Conservation (phyloP, 2,329 filamentous ascomycete genomes). For the Pezicula neosporulosa region DNA sequence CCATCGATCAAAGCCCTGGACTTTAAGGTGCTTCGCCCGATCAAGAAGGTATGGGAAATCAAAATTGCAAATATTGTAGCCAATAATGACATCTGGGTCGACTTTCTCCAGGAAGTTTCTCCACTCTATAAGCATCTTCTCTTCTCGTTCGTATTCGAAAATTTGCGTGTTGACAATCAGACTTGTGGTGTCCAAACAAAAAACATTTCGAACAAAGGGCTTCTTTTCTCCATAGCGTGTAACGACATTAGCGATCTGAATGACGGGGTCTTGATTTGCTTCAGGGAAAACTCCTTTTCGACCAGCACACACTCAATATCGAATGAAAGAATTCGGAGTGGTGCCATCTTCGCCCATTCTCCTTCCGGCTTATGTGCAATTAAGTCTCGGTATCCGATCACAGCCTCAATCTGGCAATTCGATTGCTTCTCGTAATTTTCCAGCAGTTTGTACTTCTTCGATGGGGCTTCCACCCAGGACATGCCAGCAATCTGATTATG, state of each 20-base stretch:
- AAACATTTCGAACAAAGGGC: constrained; percentile 94
- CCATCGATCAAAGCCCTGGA: constrained; percentile 80
- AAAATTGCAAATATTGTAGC: constrained; percentile 98
- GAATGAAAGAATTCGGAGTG: constrained; percentile 87
- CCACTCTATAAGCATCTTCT: constrained; percentile 91
- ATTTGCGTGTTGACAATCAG: constrained; percentile 94
- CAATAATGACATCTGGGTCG: constrained; percentile 95
- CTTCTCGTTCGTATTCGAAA: constrained; percentile 75
- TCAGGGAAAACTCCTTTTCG: constrained; percentile 98
- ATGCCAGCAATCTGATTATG: constrained; percentile 73
- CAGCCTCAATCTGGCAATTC: constrained; percentile 94
- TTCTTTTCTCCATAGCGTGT: constrained; percentile 93
- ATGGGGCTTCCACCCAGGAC: constrained; percentile 91
- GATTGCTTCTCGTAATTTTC: constrained; percentile 68
- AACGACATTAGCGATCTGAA: constrained; percentile 96
- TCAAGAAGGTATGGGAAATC: constrained; percentile 96
- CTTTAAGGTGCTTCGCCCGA: constrained; percentile 80
- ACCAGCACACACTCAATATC: constrained; percentile 97
- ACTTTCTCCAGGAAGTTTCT: constrained; percentile 84
- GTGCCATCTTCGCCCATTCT: constrained; percentile 98
- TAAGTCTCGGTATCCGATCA: constrained; percentile 76
- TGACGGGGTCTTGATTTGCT: constrained; percentile 86
- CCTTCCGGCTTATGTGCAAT: constrained; percentile 85
- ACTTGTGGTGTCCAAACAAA: constrained; percentile 89
- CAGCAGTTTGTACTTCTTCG: constrained; percentile 69